These are phyloP conservation scores for Trifolium fragiferum DNA, from an alignment of 306 rosid species.

Conservation along the genomic window DNA sequence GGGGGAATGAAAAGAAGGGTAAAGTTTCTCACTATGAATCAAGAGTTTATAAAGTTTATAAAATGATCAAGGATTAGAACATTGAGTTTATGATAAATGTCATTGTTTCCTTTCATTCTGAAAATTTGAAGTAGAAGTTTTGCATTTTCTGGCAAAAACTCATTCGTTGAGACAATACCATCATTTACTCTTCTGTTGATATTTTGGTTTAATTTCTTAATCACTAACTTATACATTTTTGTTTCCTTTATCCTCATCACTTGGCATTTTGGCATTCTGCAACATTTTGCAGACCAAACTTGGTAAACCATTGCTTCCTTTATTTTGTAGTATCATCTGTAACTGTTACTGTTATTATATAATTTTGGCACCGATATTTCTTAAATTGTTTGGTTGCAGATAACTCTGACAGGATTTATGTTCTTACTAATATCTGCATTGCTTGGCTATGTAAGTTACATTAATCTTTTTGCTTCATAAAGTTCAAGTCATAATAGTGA, in stretches of 20 bases:
- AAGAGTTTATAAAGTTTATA: background rate
- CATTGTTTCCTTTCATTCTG: background rate
- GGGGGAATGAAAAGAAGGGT: background rate
- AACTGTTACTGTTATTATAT: constrained; percentile 28
- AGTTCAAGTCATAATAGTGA: constrained; percentile 33
- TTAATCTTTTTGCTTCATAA: constrained; percentile 29
- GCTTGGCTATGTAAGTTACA: constrained; percentile 87
- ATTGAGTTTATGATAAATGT: background rate
- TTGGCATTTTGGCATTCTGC: constrained; percentile 42
- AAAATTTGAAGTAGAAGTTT: constrained; percentile 30
- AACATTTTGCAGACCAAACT: constrained; percentile 73
- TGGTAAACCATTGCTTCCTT: constrained; percentile 60
- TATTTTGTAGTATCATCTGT: constrained; percentile 25
- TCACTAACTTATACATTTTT: constrained; percentile 51
- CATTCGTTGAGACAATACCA: constrained; percentile 30
- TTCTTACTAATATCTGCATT: constrained; percentile 78
- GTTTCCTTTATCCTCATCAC: constrained; percentile 35
- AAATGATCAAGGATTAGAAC: constrained; percentile 3
- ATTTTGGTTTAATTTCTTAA: constrained; percentile 28
- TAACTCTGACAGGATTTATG: constrained; percentile 90
- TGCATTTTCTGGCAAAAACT: background rate
- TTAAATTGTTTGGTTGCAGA: constrained; percentile 57
- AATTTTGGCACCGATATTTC: constrained; percentile 31
- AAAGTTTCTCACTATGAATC: constrained; percentile 9
- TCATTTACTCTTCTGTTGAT: constrained; percentile 26